Percentiles rank a stretch among this genome's conserved stretches.
Conservation (phyloP, 257 asterid genomes). For the Plantago elongata region DNA sequence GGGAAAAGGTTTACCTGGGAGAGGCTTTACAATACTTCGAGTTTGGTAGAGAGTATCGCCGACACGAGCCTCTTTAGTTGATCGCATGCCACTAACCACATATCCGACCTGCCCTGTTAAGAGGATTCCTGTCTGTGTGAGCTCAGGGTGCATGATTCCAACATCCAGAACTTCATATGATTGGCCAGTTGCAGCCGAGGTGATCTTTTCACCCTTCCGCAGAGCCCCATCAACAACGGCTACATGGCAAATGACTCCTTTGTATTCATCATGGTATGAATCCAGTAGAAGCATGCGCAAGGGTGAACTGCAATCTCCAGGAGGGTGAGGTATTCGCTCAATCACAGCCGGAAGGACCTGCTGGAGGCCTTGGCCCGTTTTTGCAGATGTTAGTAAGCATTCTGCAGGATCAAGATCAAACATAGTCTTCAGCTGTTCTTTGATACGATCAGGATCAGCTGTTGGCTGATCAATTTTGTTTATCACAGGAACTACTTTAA, state of each 20-base stretch:
- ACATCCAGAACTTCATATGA: constrained; percentile 80
- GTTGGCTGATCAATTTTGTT: constrained; percentile 98
- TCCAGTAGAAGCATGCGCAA: constrained; percentile 90
- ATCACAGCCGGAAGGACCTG: constrained; percentile 96
- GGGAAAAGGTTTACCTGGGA: constrained; percentile 62
- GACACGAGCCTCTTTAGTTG: constrained; percentile 93
- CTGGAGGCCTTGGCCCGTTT: constrained; percentile 90
- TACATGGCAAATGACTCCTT: constrained; percentile 96
- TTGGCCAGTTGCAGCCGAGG: constrained; percentile 88
- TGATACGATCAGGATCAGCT: constrained; percentile 95
- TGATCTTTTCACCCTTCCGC: constrained; percentile 82
- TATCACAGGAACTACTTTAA: constrained; percentile 71
- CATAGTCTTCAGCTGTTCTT: constrained; percentile 86
- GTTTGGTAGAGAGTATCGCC: constrained; percentile 88
- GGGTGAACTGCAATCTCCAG: constrained; percentile 52
- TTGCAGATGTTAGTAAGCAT: constrained; percentile 85
- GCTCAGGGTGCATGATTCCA: constrained; percentile 96
- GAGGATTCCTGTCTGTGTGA: constrained; percentile 76
- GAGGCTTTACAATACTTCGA: constrained; percentile 59
- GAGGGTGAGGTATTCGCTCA: constrained; percentile 88
- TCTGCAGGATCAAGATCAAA: constrained; percentile 85
- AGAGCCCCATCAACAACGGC: constrained; percentile 92
- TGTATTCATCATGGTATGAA: constrained; percentile 93
- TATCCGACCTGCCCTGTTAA: constrained; percentile 96
- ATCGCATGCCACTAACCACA: constrained; percentile 91